phyloP scores from a whole-genome alignment of 176 grass and related monocot genomes.

The Carex littledalei region DNA sequence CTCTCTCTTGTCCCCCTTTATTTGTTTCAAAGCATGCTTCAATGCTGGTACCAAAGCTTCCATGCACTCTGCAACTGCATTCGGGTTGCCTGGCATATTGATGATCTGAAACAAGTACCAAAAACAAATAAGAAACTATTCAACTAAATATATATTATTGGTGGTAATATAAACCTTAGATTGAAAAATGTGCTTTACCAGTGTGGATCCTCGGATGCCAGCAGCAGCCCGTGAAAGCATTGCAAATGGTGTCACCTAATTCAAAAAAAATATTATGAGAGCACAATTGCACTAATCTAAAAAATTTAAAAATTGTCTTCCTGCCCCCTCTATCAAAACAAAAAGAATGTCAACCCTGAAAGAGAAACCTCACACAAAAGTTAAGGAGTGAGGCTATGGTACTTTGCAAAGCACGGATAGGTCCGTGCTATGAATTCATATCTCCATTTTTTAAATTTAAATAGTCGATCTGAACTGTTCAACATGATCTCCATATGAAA shows the following conservation, averaged over 20 bases:
- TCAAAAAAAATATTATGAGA: background rate
- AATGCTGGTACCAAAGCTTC: slow-evolving; percentile 61
- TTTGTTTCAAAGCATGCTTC: slow-evolving; percentile 73
- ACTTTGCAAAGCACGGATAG: too few relatives aligned
- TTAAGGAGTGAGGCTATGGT: too few relatives aligned
- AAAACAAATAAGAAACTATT: background rate
- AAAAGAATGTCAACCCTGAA: background rate
- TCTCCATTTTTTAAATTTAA: too few relatives aligned
- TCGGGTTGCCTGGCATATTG: slow-evolving; percentile 96
- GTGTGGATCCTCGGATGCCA: slow-evolving; percentile 86
- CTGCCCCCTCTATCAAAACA: background rate
- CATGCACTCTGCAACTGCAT: slow-evolving; percentile 81
- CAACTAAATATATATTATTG: background rate
- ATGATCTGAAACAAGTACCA: slow-evolving; percentile 54
- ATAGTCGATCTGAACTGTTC: too few relatives aligned
- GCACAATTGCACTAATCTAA: background rate
- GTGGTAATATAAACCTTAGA: background rate
- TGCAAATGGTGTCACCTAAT: slow-evolving; percentile 82
- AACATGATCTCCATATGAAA: too few relatives aligned
- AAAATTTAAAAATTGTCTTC: background rate
- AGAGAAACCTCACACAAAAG: background rate
- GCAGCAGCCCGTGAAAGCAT: slow-evolving; percentile 75
- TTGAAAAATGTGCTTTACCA: slow-evolving; percentile 27
- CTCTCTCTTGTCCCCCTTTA: slow-evolving; percentile 87
- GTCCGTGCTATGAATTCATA: too few relatives aligned